Conservation (phyloP, 1,284 basidiomycete species). For the Fomitopsis betulina region DNA sequence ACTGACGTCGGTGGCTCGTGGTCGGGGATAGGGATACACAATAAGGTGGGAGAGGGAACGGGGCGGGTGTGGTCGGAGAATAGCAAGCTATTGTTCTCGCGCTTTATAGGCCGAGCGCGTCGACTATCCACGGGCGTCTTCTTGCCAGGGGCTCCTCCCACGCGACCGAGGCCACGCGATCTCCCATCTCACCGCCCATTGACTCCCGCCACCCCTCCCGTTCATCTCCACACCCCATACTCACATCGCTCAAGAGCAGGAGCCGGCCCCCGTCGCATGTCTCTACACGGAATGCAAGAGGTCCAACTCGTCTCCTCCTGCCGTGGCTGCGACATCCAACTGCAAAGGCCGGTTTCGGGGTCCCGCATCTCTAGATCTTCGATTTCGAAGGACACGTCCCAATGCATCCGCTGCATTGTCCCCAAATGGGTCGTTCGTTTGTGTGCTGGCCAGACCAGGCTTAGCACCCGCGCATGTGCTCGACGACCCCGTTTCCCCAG, state of each 20-base stretch:
- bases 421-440: slow-evolving; percentile 1
- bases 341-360: background rate
- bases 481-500: background rate
- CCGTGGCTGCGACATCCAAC: background rate
- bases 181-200: background rate
- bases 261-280: background rate
- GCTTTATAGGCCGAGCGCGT: background rate
- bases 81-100: background rate
- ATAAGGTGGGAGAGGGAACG: background rate
- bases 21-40: slow-evolving; percentile 1
- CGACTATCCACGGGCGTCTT: background rate
- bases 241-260: background rate
- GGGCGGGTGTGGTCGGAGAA: background rate
- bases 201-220: background rate
- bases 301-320: background rate
- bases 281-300: background rate
- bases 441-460: background rate
- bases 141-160: background rate
- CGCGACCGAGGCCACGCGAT: slow-evolving; percentile 1
- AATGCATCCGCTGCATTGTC: slow-evolving; percentile 1
- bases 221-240: background rate
- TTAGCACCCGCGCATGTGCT: background rate
- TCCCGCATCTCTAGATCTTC: background rate
- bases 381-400: background rate
- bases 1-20: background rate